Base-by-base conservation (phyloP, 805 yeast species). In the baker's yeast (Saccharomyces cerevisiae) region DNA sequence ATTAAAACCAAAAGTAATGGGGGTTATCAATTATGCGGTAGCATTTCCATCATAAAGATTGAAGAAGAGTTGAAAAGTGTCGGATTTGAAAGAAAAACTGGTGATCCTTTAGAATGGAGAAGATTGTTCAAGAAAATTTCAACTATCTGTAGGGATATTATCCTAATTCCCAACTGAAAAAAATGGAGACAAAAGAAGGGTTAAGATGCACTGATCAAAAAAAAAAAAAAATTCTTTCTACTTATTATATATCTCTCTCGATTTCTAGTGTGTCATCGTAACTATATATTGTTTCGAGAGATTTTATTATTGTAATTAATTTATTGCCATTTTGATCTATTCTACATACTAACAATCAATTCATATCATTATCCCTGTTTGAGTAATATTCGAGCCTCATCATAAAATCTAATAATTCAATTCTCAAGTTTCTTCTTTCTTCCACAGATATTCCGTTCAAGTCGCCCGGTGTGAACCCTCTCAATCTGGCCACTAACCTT, bases 51-150 rank as follows among this genome's bases (percentile, higher is more conserved):
- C 10, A 64, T 72, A 2, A 66, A 69, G 41, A 63, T 78, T 0
- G 75, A 72, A 31, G 71, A 72, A 29, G 64, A 67, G 10, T 70
- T 77, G 51, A 76, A 79, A 54, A 78, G 76, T 51, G 73, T 85
- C 0, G 80, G 78, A 52, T 83, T 85, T 60, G 67, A 77, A 41
- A 81, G 80, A 59, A 71, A 76, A 2, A 75, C 76, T 36, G 88
- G 87, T 0, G 89, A 85, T 68, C 89, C 90, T 0, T 64, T 85
- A 46, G 90, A 85, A 65, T 85, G 90, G 90, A 75, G 90, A 67
- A 69, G 82, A 14, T 70, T 85, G 21, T 85, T 85, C 69, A 82
- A 82, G 61, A 74, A 75, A 49, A 73, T 82, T 30, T 78, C 84
- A 0, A 66, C 79, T 10, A 63, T 77, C n/a, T 82, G 86, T 59